Conservation (phyloP, 768 basidiomycete species). For the Hygrocybe punicea region DNA sequence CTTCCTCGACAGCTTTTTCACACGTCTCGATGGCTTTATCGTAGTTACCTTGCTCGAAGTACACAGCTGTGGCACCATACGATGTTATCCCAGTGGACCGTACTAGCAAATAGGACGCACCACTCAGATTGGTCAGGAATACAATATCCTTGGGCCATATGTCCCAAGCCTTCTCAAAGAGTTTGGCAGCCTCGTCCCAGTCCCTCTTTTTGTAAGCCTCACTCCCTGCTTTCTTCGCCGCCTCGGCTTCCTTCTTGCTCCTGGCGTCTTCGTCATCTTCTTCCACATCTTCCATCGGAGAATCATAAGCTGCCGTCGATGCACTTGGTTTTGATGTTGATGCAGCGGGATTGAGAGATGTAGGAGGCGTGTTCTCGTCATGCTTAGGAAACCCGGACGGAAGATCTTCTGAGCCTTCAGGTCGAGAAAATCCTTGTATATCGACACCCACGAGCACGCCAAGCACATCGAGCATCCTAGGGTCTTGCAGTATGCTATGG, state of each 20-base stretch:
- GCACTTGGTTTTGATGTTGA: conserved; percentile 40
- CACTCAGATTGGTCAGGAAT: conserved; percentile 86
- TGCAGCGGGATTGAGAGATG: conserved; percentile 43
- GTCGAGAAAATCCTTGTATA: conserved; percentile 76
- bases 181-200: conserved; percentile 70
- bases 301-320: conserved; percentile 32
- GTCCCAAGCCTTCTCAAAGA: conserved; percentile 90
- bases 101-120: conserved; percentile 37
- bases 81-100: not conserved
- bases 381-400: conserved; percentile 52
- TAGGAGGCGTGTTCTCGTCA: conserved; percentile 23
- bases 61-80: conserved; percentile 56
- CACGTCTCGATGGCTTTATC: conserved; percentile 88
- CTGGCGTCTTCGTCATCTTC: conserved; percentile 67
- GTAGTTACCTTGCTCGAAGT: conserved; percentile 91
- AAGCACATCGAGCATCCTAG: conserved; percentile 91
- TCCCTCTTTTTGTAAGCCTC: conserved; percentile 84
- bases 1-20: conserved; percentile 96
- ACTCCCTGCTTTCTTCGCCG: conserved; percentile 72
- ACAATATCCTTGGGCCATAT: conserved; percentile 89
- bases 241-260: conserved; percentile 74
- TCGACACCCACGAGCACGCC: conserved; percentile 93
- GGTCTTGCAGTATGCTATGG: conserved; percentile 64
- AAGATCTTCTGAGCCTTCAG: conserved; percentile 79
- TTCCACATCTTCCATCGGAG: conserved; percentile 55